Evolutionary conservation across 768 basidiomycete species (phyloP), one percentile per base, ranked within the genome.

Genomic region (Rhodotorula babjevae): DNA sequence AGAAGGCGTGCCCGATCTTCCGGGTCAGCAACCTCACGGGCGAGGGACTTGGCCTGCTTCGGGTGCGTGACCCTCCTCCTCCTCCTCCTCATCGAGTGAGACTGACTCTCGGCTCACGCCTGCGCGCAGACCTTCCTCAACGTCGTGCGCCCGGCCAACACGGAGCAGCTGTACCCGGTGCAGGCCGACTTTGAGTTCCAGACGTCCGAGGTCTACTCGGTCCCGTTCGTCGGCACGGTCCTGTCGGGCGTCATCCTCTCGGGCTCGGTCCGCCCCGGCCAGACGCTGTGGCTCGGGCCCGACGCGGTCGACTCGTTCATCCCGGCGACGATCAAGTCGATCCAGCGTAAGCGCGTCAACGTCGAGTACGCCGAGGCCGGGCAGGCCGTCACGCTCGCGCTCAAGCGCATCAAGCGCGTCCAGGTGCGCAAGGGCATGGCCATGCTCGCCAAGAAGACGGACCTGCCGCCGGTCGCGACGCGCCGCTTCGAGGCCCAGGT

Each of bases 391-490:
- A 91, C 91, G 15, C 84, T 96, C 65, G 96, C 95, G 8, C 82
- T 99, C 42, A 99, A 98, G 83, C 86, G 92, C 58, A 88, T 96
- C 69, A 85, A 89, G 66, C 84, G 91, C 65, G 85, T 87, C 15
- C 87, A 88, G 31, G 87, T 97, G 16, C 84, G 95, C 70, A 98
- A 97, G 81, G 95, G 94, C 21, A 94, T 95, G 94, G 91, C 96
- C 6, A 83, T 97, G 57, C 88, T 93, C 1, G 87, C 87, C 68
- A 91, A 89, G 80, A 91, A 89, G 80, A 86, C 87, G 4, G 93
- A 95, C 19, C 82, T 82, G 14, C 65, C 61, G 19, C 74, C 77
- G 2, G 44, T 63, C 90, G 93, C 92, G 50, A 86, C 91, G 60
- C 85, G 87, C 57, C 85, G 87, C 76, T 99, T 99, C 78, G 92